These are phyloP conservation scores for Spencermartinsiella ligniputridi DNA, from an alignment of 1,139 yeast species.

Conservation along the genomic window DNA sequence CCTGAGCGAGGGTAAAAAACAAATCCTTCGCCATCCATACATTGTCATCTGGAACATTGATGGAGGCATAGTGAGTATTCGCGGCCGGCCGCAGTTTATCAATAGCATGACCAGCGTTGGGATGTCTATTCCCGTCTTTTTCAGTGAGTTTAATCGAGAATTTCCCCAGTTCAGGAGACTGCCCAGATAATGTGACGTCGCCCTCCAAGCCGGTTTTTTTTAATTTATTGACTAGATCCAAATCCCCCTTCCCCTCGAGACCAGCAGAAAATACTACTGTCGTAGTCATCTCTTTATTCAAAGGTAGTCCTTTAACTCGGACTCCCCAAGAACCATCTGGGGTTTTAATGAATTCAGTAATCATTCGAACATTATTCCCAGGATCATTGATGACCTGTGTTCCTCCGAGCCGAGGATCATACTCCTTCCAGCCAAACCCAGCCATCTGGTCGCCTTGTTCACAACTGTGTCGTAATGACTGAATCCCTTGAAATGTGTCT, in stretches of 20 bases:
- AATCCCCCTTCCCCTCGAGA: conserved; percentile 50
- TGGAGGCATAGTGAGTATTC: conserved; percentile 61
- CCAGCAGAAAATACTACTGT: conserved; percentile 78
- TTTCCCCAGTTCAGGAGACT: conserved; percentile 33
- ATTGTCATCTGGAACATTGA: conserved; percentile 66
- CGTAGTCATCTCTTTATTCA: conserved; percentile 45
- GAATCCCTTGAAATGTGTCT: conserved; percentile 55
- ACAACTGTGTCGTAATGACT: conserved; percentile 68
- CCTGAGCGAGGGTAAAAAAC: conserved; percentile 64
- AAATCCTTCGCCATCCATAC: conserved; percentile 81
- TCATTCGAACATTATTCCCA: conserved; percentile 57
- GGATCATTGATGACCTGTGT: conserved; percentile 67
- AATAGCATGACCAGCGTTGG: conserved; percentile 27
- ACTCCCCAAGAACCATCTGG: conserved; percentile 73
- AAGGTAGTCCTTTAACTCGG: conserved; percentile 60
- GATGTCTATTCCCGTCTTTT: conserved; percentile 28
- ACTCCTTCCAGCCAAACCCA: conserved; percentile 79
- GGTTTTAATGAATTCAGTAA: conserved; percentile 72
- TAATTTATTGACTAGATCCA: conserved; percentile 28
- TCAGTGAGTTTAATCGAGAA: conserved; percentile 33
- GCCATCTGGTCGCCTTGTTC: conserved; percentile 69
- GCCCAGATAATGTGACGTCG: conserved; percentile 30
- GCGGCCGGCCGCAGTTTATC: conserved; percentile 32
- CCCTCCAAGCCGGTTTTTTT: conserved; percentile 30
- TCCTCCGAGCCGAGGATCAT: conserved; percentile 89